Conservation (phyloP, 2,329 filamentous ascomycete genomes). For the Emydomyces testavorans region DNA sequence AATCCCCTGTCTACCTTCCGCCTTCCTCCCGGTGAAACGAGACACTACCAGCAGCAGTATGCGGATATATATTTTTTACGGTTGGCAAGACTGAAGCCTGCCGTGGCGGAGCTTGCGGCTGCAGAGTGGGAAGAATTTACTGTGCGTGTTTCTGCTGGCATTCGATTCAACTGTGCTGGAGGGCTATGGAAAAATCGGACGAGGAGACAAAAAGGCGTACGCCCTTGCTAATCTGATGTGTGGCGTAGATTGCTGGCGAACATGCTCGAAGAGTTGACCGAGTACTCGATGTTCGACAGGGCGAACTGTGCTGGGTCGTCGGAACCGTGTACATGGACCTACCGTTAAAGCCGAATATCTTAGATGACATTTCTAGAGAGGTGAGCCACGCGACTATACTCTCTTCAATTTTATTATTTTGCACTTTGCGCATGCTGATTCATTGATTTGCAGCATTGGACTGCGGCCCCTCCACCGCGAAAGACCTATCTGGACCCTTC, state of each 20-base stretch:
- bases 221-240: slow-evolving; percentile 3
- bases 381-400: slow-evolving; percentile 38
- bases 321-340: slow-evolving; percentile 97
- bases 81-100: slow-evolving; percentile 73
- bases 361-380: slow-evolving; percentile 90
- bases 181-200: background rate
- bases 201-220: too few relatives aligned
- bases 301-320: slow-evolving; percentile 86
- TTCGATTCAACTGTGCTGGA: background rate
- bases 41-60: slow-evolving; percentile 87
- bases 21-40: slow-evolving; percentile 51
- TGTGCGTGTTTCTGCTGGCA: slow-evolving; percentile 29
- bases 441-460: slow-evolving; percentile 58
- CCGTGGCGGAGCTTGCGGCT: slow-evolving; percentile 60
- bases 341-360: slow-evolving; percentile 86
- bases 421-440: background rate
- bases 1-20: slow-evolving; percentile 63
- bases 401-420: background rate
- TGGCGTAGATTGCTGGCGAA: slow-evolving; percentile 57
- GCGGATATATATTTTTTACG: slow-evolving; percentile 96
- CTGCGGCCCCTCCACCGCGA: slow-evolving; percentile 64
- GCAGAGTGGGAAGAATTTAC: slow-evolving; percentile 66
- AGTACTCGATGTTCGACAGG: slow-evolving; percentile 90
- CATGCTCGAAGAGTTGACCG: slow-evolving; percentile 65
- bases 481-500: slow-evolving; percentile 59